Evolutionary conservation across 2,329 filamentous ascomycete species (phyloP), one percentile per base, ranked within the genome.

Genomic region (Pestalotiopsis sp.): DNA sequence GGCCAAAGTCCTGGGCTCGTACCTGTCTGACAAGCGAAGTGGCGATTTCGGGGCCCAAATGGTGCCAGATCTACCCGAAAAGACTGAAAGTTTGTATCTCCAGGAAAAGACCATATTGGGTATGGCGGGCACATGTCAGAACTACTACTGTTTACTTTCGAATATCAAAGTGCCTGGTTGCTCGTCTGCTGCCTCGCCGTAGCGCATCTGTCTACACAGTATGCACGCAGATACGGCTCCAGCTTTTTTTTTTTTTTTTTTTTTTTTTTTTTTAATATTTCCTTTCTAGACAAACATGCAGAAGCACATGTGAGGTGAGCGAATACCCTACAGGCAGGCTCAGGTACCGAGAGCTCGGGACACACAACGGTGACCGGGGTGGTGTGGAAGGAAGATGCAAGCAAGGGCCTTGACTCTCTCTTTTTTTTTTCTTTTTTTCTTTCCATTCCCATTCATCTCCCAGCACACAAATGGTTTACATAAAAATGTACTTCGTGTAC

Each of bases 291-390:
- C 52, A 27, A 59, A 59, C 63, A 61, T 58, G 49, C 63, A 36
- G 7, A n/a, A 57, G 12, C 27, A 31, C 27, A 14, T 56, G 41
- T 23, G 31, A 45, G 17, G 17, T 17, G 20, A n/a, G 4, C 41
- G 13, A 45, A 45, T 13, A 52, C 14, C 45, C 45, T n/a, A 41
- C n/a, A 14, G 60, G 20, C 36, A 40, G 6, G 27, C 27, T 45
- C 49, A 60, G 65, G 65, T 66, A 36, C 65, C 65, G 65, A 60
- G 25, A 60, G 17, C 23, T 60, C 49, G 65, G 65, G 65, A 66
- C 65, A 58, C 56, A 45, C 14, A 40, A 45, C 23, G 52, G 45
- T 38, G 36, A 41, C 31, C 20, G 40, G 65, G 65, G 52, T 31
- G 27, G 27, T 31, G 27, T 31, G 27, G 27, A 31, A 31, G 27